Conservation (phyloP, 306 rosid genomes). For the Sicyos edulis region DNA sequence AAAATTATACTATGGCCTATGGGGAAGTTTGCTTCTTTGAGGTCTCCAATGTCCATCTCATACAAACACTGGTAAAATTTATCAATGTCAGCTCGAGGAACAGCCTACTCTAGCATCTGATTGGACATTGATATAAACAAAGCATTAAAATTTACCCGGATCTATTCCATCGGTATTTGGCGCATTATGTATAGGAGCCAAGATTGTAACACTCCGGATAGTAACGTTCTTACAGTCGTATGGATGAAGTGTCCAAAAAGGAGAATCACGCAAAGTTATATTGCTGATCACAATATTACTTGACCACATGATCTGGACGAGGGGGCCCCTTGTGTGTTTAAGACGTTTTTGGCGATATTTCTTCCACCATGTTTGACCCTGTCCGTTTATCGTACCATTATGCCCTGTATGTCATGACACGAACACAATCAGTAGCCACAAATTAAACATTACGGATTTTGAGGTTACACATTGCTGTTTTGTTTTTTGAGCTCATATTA, state of each 20-base stretch:
- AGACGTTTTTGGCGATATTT: constrained; percentile 93
- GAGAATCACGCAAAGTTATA: constrained; percentile 87
- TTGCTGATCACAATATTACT: constrained; percentile 74
- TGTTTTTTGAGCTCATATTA: no score
- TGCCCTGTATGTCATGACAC: constrained; percentile 56
- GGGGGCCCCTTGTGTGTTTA: constrained; percentile 95
- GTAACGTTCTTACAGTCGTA: constrained; percentile 96
- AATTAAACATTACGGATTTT: no score
- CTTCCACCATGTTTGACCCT: constrained; percentile 97
- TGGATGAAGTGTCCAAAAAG: constrained; percentile 99
- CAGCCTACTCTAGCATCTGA: not conserved
- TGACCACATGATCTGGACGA: constrained; percentile 97
- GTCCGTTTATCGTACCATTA: constrained; percentile 95
- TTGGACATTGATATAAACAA: constrained; percentile 15
- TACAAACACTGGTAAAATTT: not conserved
- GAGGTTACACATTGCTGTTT: no score
- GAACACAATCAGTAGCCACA: constrained; percentile 30
- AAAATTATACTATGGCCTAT: not conserved
- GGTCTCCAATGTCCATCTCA: not conserved
- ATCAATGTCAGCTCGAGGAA: not conserved
- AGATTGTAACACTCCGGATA: constrained; percentile 64
- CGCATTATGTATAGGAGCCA: constrained; percentile 80
- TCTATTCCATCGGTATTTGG: constrained; percentile 99
- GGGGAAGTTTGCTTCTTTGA: not conserved
- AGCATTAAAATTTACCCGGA: constrained; percentile 61